Evolutionary conservation across 2,329 filamentous ascomycete species (phyloP).

Genomic region (Alternaria longipes): DNA sequence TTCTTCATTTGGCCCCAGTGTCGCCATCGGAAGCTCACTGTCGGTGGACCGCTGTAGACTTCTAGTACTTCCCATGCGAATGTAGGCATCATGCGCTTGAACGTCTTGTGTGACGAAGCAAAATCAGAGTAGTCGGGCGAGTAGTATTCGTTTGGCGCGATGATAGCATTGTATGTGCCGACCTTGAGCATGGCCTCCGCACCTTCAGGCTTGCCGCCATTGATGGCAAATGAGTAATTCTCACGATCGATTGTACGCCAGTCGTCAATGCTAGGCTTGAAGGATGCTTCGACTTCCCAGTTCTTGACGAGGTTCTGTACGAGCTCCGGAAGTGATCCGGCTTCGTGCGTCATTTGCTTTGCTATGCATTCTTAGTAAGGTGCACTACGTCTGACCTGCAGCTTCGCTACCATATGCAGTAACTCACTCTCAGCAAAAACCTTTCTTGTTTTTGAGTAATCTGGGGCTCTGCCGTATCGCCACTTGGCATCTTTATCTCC

Average conservation of each 20-base stretch:
- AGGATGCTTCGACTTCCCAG: constrained; percentile 76
- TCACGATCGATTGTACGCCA: constrained; percentile 71
- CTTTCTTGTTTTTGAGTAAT: constrained; percentile 71
- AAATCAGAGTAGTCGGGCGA: constrained; percentile 70
- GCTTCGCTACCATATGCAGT: not conserved
- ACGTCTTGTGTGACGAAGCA: constrained; percentile 71
- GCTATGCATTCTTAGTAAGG: constrained; percentile 52
- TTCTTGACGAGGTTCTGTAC: constrained; percentile 78
- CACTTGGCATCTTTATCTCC: constrained; percentile 64
- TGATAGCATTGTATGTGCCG: constrained; percentile 75
- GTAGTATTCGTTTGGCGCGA: constrained; percentile 71
- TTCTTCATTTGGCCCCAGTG: constrained; percentile 74
- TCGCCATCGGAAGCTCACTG: constrained; percentile 70
- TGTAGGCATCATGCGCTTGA: constrained; percentile 77
- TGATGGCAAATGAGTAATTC: constrained; percentile 71
- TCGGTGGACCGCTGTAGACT: constrained; percentile 71
- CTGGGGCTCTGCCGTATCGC: constrained; percentile 68
- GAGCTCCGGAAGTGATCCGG: constrained; percentile 66
- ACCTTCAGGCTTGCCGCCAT: constrained; percentile 65
- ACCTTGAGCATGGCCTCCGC: constrained; percentile 72
- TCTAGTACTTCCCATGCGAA: constrained; percentile 77
- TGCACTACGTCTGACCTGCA: constrained; percentile 1
- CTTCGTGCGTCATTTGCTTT: constrained; percentile 64
- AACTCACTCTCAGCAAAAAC: constrained; percentile 66
- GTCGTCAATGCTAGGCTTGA: constrained; percentile 68